These are phyloP conservation scores for Kwoniella sp. DNA, from an alignment of 768 basidiomycete genomes.

Conservation along the genomic window DNA sequence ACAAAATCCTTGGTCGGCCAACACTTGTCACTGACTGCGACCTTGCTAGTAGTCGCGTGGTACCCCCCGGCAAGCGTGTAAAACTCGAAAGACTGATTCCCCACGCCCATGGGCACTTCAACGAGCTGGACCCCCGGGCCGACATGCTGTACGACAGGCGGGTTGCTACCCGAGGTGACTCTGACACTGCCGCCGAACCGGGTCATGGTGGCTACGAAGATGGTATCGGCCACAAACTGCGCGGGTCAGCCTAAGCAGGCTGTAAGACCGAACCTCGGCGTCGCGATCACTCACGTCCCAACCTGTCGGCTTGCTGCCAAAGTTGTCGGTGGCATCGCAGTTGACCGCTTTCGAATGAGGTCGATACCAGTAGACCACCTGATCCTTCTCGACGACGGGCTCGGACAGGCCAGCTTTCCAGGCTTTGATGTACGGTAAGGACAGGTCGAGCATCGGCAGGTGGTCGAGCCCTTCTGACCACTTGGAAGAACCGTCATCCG, in stretches of 20 bases:
- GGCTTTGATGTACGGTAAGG: conserved; percentile 47
- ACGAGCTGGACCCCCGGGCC: conserved; percentile 39
- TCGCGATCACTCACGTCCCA: conserved; percentile 32
- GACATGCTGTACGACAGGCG: conserved; percentile 25
- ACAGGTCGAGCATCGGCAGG: conserved; percentile 44
- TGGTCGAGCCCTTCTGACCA: conserved; percentile 47
- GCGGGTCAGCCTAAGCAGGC: neutral
- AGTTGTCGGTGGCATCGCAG: conserved; percentile 48
- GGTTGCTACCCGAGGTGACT: conserved; percentile 42
- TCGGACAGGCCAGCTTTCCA: conserved; percentile 38
- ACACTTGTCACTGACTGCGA: conserved; percentile 31
- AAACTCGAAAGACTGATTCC: conserved; percentile 41
- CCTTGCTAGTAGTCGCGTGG: conserved; percentile 12
- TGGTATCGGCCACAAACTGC: conserved; percentile 33
- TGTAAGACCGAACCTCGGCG: neutral
- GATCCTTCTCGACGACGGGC: conserved; percentile 40
- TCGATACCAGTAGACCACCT: conserved; percentile 48
- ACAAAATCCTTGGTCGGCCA: conserved; percentile 20
- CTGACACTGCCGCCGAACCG: conserved; percentile 35
- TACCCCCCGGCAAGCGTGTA: conserved; percentile 15
- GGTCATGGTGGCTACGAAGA: conserved; percentile 48
- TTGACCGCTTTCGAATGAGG: conserved; percentile 41
- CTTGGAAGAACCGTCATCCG: conserved; percentile 45
- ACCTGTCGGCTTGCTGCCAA: conserved; percentile 41
- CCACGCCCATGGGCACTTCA: conserved; percentile 42